Evolutionary conservation across 2,329 filamentous ascomycete species (phyloP).

Genomic region (Corniculantispora saksenae): DNA sequence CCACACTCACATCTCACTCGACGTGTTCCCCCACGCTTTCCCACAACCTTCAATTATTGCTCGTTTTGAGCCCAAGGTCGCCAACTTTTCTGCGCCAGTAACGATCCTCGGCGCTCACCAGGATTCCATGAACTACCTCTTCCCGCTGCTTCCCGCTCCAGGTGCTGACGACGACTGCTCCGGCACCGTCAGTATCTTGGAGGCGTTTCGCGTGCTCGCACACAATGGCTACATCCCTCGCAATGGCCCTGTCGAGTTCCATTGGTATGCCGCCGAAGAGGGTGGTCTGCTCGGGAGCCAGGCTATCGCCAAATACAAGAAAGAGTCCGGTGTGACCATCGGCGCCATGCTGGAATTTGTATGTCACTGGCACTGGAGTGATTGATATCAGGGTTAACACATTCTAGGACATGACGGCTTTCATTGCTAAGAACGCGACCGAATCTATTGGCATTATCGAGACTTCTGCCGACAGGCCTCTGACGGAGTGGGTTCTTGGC

Average conservation of each 20-base stretch:
- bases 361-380: slow-evolving; percentile 10
- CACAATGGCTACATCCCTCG: slow-evolving; percentile 39
- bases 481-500: slow-evolving; percentile 38
- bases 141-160: slow-evolving; percentile 68
- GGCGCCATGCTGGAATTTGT: slow-evolving; percentile 71
- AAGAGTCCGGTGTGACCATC: slow-evolving; percentile 60
- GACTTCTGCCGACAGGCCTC: slow-evolving; percentile 36
- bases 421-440: slow-evolving; percentile 37
- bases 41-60: slow-evolving; percentile 72
- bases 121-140: slow-evolving; percentile 72
- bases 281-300: slow-evolving; percentile 66
- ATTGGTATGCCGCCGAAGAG: slow-evolving; percentile 81
- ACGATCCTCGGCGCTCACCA: slow-evolving; percentile 69
- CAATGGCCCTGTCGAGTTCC: slow-evolving; percentile 63
- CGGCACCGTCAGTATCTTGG: slow-evolving; percentile 72
- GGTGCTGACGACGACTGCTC: slow-evolving; percentile 75
- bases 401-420: slow-evolving; percentile 41
- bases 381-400: slow-evolving; percentile 66
- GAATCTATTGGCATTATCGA: slow-evolving; percentile 42
- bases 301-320: slow-evolving; percentile 68
- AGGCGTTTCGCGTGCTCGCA: slow-evolving; percentile 67
- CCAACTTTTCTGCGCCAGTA: slow-evolving; percentile 33
- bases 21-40: slow-evolving; percentile 66
- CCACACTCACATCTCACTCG: slow-evolving; percentile 39
- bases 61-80: slow-evolving; percentile 52